Percentiles rank a stretch among this genome's conserved stretches.
These are phyloP conservation scores for Pythium phragmitis DNA, from an alignment of 352 stramenopile species.

Conservation along the genomic window DNA sequence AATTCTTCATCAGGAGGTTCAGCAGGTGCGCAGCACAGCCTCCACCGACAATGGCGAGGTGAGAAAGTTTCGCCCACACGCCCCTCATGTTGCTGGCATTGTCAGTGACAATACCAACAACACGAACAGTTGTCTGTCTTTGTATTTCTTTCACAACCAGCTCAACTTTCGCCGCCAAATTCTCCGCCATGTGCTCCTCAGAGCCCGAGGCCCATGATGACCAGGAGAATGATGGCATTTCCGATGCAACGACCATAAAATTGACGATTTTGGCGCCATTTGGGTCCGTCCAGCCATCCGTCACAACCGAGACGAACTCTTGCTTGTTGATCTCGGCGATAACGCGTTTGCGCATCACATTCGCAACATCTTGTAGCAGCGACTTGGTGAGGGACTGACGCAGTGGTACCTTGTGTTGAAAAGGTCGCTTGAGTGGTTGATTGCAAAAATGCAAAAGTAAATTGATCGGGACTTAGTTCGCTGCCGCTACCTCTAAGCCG, in stretches of 20 bases:
- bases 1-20: conserved; percentile 18
- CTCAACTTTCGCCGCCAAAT: neutral
- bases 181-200: neutral
- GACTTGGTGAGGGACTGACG: too few relatives aligned
- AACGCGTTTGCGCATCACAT: neutral
- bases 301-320: neutral
- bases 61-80: neutral
- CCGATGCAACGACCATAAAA: neutral
- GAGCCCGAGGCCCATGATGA: conserved; percentile 6
- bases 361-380: too few relatives aligned
- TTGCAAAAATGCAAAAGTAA: too few relatives aligned
- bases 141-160: conserved; percentile 11
- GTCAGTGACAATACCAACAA: conserved; percentile 17
- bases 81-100: conserved; percentile 13
- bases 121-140: neutral
- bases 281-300: neutral
- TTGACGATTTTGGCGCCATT: conserved; percentile 1
- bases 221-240: conserved; percentile 13
- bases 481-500: too few relatives aligned
- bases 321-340: neutral
- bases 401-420: too few relatives aligned
- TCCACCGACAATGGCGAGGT: conserved; percentile 2
- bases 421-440: too few relatives aligned
- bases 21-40: conserved; percentile 15
- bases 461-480: too few relatives aligned